phyloP scores from a whole-genome alignment of 495 filamentous ascomycete genomes.

The Neurospora sp. region DNA sequence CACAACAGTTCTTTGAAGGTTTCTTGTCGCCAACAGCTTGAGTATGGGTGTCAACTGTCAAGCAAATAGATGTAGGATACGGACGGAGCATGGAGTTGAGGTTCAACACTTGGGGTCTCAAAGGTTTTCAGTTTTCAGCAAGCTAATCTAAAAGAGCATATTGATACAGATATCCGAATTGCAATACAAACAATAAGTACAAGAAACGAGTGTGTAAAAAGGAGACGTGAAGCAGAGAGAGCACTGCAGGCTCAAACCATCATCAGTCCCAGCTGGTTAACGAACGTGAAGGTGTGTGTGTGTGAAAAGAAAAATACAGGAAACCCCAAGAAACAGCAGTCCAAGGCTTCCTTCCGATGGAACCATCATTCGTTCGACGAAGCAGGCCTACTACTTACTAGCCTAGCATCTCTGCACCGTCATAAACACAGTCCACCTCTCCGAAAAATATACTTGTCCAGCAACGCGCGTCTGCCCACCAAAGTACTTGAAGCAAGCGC shows the following conservation, averaged over 20 bases:
- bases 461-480: not conserved
- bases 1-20: constrained; percentile 12
- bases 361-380: not conserved
- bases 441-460: not conserved
- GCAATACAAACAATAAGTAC: not conserved
- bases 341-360: not conserved
- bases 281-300: not conserved
- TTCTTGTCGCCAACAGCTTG: constrained; percentile 5
- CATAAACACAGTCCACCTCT: not conserved
- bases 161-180: not conserved
- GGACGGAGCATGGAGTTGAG: not conserved
- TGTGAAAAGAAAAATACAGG: not conserved
- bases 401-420: not conserved
- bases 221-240: not conserved
- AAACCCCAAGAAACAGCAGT: not conserved
- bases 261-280: not conserved
- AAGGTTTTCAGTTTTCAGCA: not conserved
- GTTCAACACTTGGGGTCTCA: not conserved
- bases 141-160: not conserved
- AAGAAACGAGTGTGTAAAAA: not conserved
- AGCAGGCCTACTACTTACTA: not conserved
- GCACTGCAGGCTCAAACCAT: not conserved
- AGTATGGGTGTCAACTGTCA: not conserved
- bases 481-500: not conserved
- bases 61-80: not conserved